Conservation (phyloP, 345 rosid species). For the Eucalyptus cloeziana region DNA sequence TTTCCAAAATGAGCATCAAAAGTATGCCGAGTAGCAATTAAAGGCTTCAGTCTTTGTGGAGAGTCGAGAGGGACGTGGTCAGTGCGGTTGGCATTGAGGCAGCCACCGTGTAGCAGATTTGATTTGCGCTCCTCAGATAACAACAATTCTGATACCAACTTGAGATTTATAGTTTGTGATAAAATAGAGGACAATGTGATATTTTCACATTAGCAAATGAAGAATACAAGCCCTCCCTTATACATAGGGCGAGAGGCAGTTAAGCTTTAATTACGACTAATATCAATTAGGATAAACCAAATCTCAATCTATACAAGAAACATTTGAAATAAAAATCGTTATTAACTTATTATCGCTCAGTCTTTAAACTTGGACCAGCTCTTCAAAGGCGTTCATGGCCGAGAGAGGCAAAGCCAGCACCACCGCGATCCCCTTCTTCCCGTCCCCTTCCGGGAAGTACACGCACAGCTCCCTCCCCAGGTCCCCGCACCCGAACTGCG, state of each 20-base stretch:
- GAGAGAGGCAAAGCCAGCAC: slow-evolving; percentile 1
- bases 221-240: background rate
- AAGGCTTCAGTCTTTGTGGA: background rate
- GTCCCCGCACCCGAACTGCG: background rate
- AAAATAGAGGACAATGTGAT: background rate
- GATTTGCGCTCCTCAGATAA: background rate
- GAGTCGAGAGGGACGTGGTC: rapidly evolving
- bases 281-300: too few species aligned
- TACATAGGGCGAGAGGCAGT: background rate
- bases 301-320: background rate
- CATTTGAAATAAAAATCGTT: background rate
- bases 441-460: background rate
- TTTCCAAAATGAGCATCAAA: background rate
- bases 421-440: background rate
- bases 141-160: rapidly evolving
- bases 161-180: background rate
- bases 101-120: background rate
- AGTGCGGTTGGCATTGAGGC: background rate
- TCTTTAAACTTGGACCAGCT: background rate
- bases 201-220: background rate
- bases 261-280: background rate
- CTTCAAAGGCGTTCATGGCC: slow-evolving; percentile 4
- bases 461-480: slow-evolving; percentile 6
- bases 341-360: background rate
- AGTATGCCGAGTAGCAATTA: too few species aligned